phyloP scores from a whole-genome alignment of 495 filamentous ascomycete genomes.

The Halenospora varia region DNA sequence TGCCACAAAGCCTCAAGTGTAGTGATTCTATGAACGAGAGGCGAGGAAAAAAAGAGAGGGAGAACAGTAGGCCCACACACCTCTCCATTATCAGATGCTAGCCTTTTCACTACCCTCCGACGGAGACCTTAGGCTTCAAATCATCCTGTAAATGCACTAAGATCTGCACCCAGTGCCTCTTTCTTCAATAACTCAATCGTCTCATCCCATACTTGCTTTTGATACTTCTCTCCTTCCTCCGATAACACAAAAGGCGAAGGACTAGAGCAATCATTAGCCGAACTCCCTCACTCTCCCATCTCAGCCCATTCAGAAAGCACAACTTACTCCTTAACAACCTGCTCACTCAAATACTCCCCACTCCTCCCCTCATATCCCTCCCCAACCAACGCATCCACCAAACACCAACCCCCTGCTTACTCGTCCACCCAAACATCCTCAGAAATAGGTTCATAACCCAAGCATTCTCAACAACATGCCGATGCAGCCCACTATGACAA shows the following conservation, averaged over 20 bases:
- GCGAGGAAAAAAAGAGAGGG: too few relatives aligned
- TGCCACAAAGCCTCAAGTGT: too few relatives aligned
- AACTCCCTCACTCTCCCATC: too few relatives aligned
- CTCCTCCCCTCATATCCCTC: slow-evolving; percentile 32
- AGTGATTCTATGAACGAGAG: too few relatives aligned
- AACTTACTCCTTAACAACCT: slow-evolving; percentile 4
- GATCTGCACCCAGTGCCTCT: not conserved
- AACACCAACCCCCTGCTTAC: slow-evolving; percentile 60
- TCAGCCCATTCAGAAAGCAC: too few relatives aligned
- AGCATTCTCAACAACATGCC: too few relatives aligned
- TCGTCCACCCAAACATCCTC: slow-evolving; percentile 44
- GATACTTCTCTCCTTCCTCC: not conserved
- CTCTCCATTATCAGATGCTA: too few relatives aligned
- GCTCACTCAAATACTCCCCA: slow-evolving; percentile 14
- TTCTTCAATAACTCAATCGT: not conserved
- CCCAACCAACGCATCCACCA: slow-evolving; percentile 58
- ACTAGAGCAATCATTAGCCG: too few relatives aligned
- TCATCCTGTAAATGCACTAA: too few relatives aligned
- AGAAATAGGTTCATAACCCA: not conserved
- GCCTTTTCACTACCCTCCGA: too few relatives aligned
- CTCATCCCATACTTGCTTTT: slow-evolving; percentile 6
- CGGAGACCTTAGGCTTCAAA: too few relatives aligned
- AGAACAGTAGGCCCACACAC: too few relatives aligned
- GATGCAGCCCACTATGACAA: not conserved
- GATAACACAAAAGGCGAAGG: slow-evolving; percentile 13